Percentiles rank a stretch among this genome's conserved stretches.
These are phyloP conservation scores for Xylariales sp. DNA, from an alignment of 2,329 filamentous ascomycete species.

Conservation along the genomic window DNA sequence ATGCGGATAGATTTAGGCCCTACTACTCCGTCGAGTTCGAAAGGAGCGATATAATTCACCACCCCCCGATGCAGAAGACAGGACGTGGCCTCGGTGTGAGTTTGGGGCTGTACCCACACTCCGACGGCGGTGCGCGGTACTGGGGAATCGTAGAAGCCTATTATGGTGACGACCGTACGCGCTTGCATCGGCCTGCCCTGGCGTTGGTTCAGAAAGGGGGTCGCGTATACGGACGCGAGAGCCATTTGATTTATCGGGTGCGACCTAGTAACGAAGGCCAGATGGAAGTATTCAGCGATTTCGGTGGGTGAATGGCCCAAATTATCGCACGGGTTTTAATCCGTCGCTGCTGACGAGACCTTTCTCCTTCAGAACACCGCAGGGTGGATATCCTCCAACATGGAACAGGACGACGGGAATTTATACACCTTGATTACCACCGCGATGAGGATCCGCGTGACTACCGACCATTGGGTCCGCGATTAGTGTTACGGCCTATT, in stretches of 20 bases:
- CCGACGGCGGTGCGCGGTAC: not conserved
- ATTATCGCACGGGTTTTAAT: not conserved
- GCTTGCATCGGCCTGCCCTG: not conserved
- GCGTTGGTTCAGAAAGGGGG: not conserved
- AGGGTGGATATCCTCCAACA: not conserved
- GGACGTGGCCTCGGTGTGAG: not conserved
- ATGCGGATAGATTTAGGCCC: no score
- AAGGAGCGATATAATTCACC: no score
- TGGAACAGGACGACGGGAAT: not conserved
- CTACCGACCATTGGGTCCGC: not conserved
- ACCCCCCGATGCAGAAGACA: not conserved
- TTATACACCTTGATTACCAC: not conserved
- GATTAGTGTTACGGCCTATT: not conserved
- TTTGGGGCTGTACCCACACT: not conserved
- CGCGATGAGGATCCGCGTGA: not conserved
- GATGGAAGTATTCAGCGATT: not conserved
- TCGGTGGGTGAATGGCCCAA: not conserved
- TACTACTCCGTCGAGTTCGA: no score
- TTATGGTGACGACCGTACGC: not conserved
- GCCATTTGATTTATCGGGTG: not conserved
- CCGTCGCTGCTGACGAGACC: not conserved
- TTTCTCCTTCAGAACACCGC: not conserved
- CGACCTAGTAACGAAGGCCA: not conserved
- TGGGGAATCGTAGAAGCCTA: not conserved
- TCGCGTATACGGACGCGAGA: not conserved